Conservation (phyloP, 148 eudicot species). For the Chenopodium suecicum region DNA sequence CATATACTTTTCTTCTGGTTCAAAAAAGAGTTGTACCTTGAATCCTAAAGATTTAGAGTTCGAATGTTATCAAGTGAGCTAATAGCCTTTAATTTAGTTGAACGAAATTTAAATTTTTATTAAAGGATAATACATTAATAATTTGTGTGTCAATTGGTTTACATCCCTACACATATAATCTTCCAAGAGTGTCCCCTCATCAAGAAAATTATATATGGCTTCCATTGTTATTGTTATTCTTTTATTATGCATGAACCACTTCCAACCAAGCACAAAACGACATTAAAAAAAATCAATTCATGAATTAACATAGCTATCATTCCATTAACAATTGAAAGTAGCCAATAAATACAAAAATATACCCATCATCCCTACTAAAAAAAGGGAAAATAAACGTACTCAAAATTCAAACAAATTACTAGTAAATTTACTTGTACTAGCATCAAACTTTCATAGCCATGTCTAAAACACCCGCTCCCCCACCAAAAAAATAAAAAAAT, state of each 20-base stretch:
- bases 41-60: too few relatives aligned
- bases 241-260: neutral
- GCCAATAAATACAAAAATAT: neutral
- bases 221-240: neutral
- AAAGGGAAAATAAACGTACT: neutral
- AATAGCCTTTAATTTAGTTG: too few relatives aligned
- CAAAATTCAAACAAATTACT: neutral
- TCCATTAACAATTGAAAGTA: neutral
- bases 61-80: too few relatives aligned
- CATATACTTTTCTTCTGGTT: too few relatives aligned
- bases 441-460: neutral
- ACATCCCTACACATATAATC: neutral
- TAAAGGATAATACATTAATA: neutral
- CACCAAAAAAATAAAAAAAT: neutral
- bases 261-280: neutral
- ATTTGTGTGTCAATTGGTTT: neutral
- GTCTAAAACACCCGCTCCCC: neutral
- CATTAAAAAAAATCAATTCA: neutral
- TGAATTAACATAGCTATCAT: neutral
- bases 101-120: too few relatives aligned
- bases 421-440: neutral
- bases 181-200: neutral
- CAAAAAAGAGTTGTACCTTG: too few relatives aligned
- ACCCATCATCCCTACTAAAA: slow-evolving; percentile 10
- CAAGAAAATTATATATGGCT: neutral